phyloP scores from a whole-genome alignment of 768 basidiomycete species.

The Chiua virens region DNA sequence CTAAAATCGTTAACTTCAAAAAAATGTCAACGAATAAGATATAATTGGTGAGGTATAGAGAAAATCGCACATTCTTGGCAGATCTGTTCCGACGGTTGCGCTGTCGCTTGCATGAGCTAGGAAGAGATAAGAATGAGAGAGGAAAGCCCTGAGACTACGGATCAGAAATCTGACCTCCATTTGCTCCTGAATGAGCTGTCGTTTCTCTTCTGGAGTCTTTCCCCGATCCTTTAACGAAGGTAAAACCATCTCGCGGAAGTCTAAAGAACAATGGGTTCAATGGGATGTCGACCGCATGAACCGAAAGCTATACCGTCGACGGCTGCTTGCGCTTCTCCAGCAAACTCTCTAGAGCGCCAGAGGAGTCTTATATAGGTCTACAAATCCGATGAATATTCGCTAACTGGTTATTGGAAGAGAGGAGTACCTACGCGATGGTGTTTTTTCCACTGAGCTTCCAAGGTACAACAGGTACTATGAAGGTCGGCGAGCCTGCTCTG shows the following conservation, averaged over 20 bases:
- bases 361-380: conserved; percentile 17
- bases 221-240: conserved; percentile 10
- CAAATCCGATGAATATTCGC: not conserved
- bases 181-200: conserved; percentile 16
- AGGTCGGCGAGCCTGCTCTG: conserved; percentile 11
- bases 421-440: conserved; percentile 6
- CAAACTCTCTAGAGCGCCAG: conserved; percentile 21
- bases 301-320: conserved; percentile 14
- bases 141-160: not conserved
- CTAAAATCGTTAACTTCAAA: conserved; percentile 19
- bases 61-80: conserved; percentile 17
- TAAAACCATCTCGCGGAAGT: conserved; percentile 18
- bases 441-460: conserved; percentile 17
- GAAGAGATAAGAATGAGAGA: not conserved
- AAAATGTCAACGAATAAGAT: not conserved
- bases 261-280: not conserved
- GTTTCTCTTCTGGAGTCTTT: conserved; percentile 7
- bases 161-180: not conserved
- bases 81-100: conserved; percentile 17
- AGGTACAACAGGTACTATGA: conserved; percentile 6
- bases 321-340: conserved; percentile 15
- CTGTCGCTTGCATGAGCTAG: conserved; percentile 13
- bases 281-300: rapidly evolving
- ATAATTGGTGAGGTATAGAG: not conserved
- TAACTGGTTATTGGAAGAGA: too few relatives aligned